phyloP scores from a whole-genome alignment of 2,329 filamentous ascomycete species.

The Ceratocystiopsis minuta region DNA sequence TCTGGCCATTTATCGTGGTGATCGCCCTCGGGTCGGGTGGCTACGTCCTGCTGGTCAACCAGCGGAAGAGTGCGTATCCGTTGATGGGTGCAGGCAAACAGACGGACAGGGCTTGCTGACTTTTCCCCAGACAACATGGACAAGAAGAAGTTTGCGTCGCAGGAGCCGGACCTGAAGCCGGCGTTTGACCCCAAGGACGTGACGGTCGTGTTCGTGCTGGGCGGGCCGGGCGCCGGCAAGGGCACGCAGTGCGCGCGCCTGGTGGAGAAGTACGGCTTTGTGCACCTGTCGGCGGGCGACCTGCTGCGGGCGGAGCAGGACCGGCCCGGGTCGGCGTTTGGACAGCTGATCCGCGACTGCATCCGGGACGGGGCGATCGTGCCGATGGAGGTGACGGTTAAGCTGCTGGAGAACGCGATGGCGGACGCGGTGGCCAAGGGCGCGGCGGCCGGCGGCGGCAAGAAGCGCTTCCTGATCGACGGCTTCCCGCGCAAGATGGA shows the following conservation, averaged over 20 bases:
- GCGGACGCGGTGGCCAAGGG: slow-evolving; percentile 39
- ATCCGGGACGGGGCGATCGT: slow-evolving; percentile 93
- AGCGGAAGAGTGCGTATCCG: slow-evolving; percentile 13
- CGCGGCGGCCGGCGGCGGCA: slow-evolving; percentile 13
- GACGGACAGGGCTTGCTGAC: neutral
- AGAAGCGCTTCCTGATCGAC: slow-evolving; percentile 51
- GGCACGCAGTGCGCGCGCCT: slow-evolving; percentile 88
- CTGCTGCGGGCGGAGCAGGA: slow-evolving; percentile 86
- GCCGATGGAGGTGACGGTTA: slow-evolving; percentile 95
- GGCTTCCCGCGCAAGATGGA: slow-evolving; percentile 95
- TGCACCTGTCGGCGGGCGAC: slow-evolving; percentile 83
- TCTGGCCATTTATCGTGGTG: slow-evolving; percentile 38
- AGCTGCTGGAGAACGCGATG: slow-evolving; percentile 90
- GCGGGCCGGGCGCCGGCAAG: slow-evolving; percentile 88
- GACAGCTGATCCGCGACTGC: slow-evolving; percentile 78
- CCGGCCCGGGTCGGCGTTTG: slow-evolving; percentile 71
- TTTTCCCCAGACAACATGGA: neutral
- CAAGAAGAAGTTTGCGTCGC: slow-evolving; percentile 1
- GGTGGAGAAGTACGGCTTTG: slow-evolving; percentile 76
- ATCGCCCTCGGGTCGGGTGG: slow-evolving; percentile 29
- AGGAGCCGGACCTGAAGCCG: slow-evolving; percentile 28
- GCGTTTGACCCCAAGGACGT: slow-evolving; percentile 60
- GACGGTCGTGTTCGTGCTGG: slow-evolving; percentile 91
- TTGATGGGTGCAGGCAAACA: slow-evolving; percentile 18
- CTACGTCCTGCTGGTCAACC: slow-evolving; percentile 32